phyloP scores from a whole-genome alignment of 345 rosid genomes.

The Boechera divaricarpa region DNA sequence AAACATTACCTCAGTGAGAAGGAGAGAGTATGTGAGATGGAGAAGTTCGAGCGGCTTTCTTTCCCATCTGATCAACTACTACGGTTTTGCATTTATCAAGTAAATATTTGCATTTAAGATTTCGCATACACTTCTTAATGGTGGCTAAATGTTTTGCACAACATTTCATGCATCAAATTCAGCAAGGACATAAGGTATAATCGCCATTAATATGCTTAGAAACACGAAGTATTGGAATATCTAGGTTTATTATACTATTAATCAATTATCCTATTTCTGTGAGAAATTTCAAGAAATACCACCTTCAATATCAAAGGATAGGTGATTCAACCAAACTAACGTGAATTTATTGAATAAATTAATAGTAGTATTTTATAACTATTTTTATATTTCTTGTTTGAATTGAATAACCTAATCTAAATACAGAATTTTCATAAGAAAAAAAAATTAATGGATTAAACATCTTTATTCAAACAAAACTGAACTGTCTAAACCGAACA shows the following conservation, averaged over 20 bases:
- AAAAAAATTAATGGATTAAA: no score
- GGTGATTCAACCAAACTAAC: background rate
- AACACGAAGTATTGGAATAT: constrained; percentile 33
- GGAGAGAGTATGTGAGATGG: constrained; percentile 3
- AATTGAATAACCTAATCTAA: no score
- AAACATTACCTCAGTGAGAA: no score
- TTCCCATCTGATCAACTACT: constrained; percentile 32
- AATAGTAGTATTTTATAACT: no score
- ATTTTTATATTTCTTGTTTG: no score
- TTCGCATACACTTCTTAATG: constrained; percentile 28
- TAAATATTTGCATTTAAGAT: constrained; percentile 20
- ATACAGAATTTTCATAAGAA: no score
- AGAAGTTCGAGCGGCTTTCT: constrained; percentile 33
- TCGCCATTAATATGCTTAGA: constrained; percentile 36
- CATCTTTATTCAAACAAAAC: no score
- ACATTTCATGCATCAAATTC: constrained; percentile 41
- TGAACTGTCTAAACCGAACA: no score
- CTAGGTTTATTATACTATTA: constrained; percentile 6
- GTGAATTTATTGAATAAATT: no score
- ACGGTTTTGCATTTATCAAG: background rate
- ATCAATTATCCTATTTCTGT: constrained; percentile 6
- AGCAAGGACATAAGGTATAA: constrained; percentile 42
- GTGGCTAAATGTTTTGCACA: constrained; percentile 33
- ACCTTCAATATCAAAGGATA: background rate
- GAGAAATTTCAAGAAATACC: background rate